phyloP scores from a whole-genome alignment of 1,139 yeast genomes.

The Suhomyces yuchorum region DNA sequence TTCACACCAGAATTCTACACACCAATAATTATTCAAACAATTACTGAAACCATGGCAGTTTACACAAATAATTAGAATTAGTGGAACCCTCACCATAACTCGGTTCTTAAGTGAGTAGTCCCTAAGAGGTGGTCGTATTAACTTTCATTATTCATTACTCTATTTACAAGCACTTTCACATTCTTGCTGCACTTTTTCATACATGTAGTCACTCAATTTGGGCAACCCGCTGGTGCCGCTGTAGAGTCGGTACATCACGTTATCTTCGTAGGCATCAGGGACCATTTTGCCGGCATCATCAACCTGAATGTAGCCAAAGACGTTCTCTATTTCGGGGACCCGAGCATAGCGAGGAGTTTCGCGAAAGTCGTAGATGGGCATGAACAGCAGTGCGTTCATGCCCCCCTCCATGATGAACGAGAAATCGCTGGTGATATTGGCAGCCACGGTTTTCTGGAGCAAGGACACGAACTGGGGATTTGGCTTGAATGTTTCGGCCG shows the following conservation, averaged over 20 bases:
- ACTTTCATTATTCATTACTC: background rate
- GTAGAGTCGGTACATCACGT: constrained; percentile 60
- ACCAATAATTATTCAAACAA: too few species aligned
- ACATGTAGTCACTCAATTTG: constrained; percentile 56
- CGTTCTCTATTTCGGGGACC: constrained; percentile 71
- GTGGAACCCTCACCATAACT: too few species aligned
- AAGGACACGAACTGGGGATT: constrained; percentile 32
- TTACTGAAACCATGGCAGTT: too few species aligned
- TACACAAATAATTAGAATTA: too few species aligned
- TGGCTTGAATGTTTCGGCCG: constrained; percentile 28
- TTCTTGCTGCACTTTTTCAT: constrained; percentile 40
- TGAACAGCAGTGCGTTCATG: constrained; percentile 54
- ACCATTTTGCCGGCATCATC: constrained; percentile 57
- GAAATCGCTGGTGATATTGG: constrained; percentile 48
- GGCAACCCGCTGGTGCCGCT: constrained; percentile 58
- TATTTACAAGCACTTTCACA: constrained; percentile 6
- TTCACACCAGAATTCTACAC: too few species aligned
- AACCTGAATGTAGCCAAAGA: constrained; percentile 70
- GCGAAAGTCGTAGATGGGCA: constrained; percentile 76
- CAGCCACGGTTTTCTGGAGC: constrained; percentile 31
- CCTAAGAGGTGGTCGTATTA: too few species aligned
- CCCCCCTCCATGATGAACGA: constrained; percentile 64
- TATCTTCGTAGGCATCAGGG: constrained; percentile 57
- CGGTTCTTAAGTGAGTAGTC: too few species aligned
- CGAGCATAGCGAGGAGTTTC: constrained; percentile 68